phyloP scores from a whole-genome alignment of 2,329 filamentous ascomycete species.

The Neospermospora avenae region DNA sequence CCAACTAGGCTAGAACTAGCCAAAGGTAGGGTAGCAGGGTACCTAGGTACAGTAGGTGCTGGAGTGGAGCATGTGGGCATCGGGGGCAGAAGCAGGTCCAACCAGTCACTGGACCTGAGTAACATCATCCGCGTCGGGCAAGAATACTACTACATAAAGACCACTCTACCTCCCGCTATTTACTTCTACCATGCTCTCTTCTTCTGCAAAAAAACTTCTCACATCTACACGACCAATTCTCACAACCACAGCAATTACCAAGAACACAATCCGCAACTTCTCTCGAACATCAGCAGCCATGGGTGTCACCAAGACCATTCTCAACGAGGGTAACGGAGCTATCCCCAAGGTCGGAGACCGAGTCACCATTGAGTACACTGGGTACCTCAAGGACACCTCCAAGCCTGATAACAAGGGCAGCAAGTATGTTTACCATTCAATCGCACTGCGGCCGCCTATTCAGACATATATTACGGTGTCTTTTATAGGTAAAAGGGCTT shows the following conservation, averaged over 20 bases:
- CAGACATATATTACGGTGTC: background rate
- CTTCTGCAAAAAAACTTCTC: conserved; percentile 1
- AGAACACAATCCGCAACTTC: conserved; percentile 23
- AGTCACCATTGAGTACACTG: conserved; percentile 88
- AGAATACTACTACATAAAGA: background rate
- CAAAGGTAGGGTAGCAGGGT: no score
- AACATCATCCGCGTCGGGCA: background rate
- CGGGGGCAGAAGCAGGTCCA: no score
- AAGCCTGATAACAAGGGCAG: conserved; percentile 63
- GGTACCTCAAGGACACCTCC: conserved; percentile 70
- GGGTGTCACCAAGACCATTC: conserved; percentile 69
- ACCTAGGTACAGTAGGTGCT: no score
- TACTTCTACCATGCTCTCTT: background rate
- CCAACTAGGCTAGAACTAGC: no score
- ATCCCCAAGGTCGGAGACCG: conserved; percentile 64
- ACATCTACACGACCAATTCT: background rate
- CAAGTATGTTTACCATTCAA: conserved; percentile 54
- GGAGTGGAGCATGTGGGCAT: no score
- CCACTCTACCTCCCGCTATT: background rate
- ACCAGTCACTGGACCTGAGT: no score
- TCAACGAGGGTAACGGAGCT: conserved; percentile 59
- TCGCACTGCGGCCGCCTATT: background rate
- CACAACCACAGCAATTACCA: background rate
- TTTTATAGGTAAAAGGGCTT: no score
- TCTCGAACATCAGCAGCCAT: conserved; percentile 44